Evolutionary conservation across 768 basidiomycete species (phyloP).

Genomic region (Suillus fuscotomentosus): DNA sequence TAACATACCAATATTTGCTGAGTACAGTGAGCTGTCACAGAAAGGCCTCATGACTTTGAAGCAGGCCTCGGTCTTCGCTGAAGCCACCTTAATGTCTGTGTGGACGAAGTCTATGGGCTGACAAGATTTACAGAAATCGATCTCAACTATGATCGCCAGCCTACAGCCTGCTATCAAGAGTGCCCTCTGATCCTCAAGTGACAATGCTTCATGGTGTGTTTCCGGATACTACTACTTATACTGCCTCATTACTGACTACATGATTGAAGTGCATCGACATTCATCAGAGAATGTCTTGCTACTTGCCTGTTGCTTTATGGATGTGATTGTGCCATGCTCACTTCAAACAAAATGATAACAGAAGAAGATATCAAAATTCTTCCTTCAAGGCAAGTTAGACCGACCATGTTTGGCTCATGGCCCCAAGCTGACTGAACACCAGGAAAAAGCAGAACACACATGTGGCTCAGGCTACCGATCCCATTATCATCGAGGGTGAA

Average conservation of each 20-base stretch:
- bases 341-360: constrained; percentile 44
- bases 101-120: constrained; percentile 63
- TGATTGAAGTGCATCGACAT: constrained; percentile 32
- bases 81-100: constrained; percentile 50
- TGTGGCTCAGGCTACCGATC: constrained; percentile 45
- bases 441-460: constrained; percentile 51
- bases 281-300: constrained; percentile 62
- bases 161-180: constrained; percentile 40
- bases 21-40: constrained; percentile 42
- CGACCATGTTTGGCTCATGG: neutral
- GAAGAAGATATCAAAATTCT: constrained; percentile 48
- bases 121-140: constrained; percentile 52
- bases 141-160: constrained; percentile 48
- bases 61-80: constrained; percentile 50
- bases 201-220: constrained; percentile 36
- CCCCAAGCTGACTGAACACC: neutral
- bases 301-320: constrained; percentile 66
- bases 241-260: neutral
- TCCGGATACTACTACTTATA: neutral
- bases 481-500: constrained; percentile 57
- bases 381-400: constrained; percentile 51
- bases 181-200: constrained; percentile 30
- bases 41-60: constrained; percentile 39
- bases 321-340: constrained; percentile 51
- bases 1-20: constrained; percentile 47